phyloP scores from a whole-genome alignment of 2,329 filamentous ascomycete genomes.

The Rutstroemia sp. region DNA sequence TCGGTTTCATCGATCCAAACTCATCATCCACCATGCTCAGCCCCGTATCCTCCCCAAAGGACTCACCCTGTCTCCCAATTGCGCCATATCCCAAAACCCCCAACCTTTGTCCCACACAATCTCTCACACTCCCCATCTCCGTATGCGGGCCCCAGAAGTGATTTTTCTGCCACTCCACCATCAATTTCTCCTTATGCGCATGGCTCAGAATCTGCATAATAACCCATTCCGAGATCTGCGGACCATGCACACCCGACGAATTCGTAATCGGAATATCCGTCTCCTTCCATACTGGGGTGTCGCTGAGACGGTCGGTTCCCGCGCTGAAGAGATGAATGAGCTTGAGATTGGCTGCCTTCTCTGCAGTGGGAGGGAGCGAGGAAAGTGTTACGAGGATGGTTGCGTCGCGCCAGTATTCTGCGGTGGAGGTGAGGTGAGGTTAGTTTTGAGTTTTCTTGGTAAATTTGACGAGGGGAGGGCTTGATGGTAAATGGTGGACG shows the following conservation, averaged over 20 bases:
- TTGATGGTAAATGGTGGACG: background rate
- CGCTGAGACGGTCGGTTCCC: constrained; percentile 27
- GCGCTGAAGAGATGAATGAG: constrained; percentile 30
- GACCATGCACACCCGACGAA: constrained; percentile 34
- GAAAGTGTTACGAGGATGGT: constrained; percentile 30
- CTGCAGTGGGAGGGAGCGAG: constrained; percentile 22
- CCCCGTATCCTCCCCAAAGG: background rate
- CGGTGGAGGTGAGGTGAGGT: background rate
- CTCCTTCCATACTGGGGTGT: constrained; percentile 28
- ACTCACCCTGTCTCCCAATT: constrained; percentile 36
- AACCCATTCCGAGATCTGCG: constrained; percentile 61
- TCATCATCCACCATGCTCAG: background rate
- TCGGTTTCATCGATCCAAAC: too few relatives aligned
- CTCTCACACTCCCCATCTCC: constrained; percentile 34
- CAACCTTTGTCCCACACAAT: constrained; percentile 50
- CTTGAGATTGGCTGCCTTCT: constrained; percentile 28
- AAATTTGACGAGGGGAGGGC: background rate
- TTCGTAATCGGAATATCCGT: constrained; percentile 31
- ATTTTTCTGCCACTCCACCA: constrained; percentile 51
- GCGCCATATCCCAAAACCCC: constrained; percentile 39
- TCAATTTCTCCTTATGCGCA: constrained; percentile 43
- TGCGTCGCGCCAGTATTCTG: constrained; percentile 23
- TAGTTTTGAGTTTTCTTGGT: background rate
- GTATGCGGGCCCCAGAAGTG: constrained; percentile 41
- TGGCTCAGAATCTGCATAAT: constrained; percentile 53